A percentile compares a stretch with the other conserved stretches of the same genome.
These are phyloP conservation scores for Colletotrichum sublineola DNA, from an alignment of 2,329 filamentous ascomycete genomes.

Conservation along the genomic window DNA sequence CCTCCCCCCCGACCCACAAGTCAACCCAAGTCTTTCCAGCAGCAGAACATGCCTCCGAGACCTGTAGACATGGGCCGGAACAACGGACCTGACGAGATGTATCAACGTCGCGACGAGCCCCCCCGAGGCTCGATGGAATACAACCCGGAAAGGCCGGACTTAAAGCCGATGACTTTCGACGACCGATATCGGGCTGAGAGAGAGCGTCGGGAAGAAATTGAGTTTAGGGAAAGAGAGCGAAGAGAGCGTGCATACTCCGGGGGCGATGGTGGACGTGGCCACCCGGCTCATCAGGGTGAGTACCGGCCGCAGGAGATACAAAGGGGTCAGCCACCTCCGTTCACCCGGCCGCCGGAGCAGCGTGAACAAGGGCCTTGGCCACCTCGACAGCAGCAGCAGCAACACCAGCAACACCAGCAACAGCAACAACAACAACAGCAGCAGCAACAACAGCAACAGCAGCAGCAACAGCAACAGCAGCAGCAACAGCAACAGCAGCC, in stretches of 20 bases:
- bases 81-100: slow-evolving; percentile 57
- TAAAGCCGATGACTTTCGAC: slow-evolving; percentile 63
- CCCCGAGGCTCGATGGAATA: slow-evolving; percentile 59
- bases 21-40: slow-evolving; percentile 63
- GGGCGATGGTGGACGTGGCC: slow-evolving; percentile 60
- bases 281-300: slow-evolving; percentile 60
- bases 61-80: slow-evolving; percentile 62
- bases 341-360: slow-evolving; percentile 58
- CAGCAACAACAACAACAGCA: slow-evolving; percentile 54
- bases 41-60: slow-evolving; percentile 58
- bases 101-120: slow-evolving; percentile 64
- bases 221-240: slow-evolving; percentile 59
- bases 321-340: slow-evolving; percentile 54
- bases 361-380: slow-evolving; percentile 51
- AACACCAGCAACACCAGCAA: neutral
- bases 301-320: slow-evolving; percentile 57
- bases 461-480: slow-evolving; percentile 51
- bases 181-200: slow-evolving; percentile 66
- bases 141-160: slow-evolving; percentile 63
- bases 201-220: slow-evolving; percentile 61
- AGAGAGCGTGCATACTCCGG: slow-evolving; percentile 64
- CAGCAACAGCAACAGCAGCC: slow-evolving; percentile 49
- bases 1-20: slow-evolving; percentile 64
- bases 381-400: slow-evolving; percentile 48
- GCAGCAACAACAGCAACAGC: slow-evolving; percentile 48